phyloP scores from a whole-genome alignment of 2,329 filamentous ascomycete genomes.

The Raffaelea ambrosiae region DNA sequence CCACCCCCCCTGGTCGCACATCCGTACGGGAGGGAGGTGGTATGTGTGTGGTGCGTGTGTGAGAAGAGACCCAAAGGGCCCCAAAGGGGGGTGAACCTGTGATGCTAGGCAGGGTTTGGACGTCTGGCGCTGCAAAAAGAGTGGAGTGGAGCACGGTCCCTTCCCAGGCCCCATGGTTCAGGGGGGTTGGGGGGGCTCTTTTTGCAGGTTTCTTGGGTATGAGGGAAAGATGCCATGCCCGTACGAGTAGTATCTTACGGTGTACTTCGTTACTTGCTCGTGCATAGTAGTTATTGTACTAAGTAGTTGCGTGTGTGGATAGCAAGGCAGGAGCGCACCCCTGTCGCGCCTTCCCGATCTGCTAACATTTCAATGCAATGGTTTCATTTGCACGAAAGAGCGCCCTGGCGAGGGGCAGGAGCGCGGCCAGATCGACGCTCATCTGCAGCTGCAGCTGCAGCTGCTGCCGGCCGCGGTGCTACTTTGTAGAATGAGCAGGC shows the following conservation, averaged over 20 bases:
- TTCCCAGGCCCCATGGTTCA: no score
- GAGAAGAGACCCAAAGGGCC: not conserved
- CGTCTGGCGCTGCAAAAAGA: no score
- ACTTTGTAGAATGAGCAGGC: no score
- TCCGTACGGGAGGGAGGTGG: not conserved
- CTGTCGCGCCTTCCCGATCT: conserved; percentile 10
- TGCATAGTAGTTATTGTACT: no score
- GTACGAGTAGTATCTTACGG: no score
- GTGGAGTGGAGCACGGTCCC: no score
- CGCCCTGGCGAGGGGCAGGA: not conserved
- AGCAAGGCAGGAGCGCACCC: conserved; percentile 5
- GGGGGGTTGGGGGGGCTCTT: not conserved
- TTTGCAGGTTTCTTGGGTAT: no score
- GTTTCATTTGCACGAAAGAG: conserved; percentile 10
- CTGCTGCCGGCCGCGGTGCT: no score
- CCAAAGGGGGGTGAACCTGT: not conserved
- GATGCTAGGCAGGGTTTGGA: not conserved
- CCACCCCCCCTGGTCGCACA: not conserved
- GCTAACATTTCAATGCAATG: conserved; percentile 6
- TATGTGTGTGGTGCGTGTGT: not conserved
- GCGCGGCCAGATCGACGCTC: not conserved
- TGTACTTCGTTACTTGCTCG: no score
- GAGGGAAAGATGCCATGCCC: no score
- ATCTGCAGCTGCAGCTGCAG: no score
- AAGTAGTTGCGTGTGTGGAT: no score